Evolutionary conservation across 2,329 filamentous ascomycete species (phyloP).

Genomic region (Fusarium sp.): DNA sequence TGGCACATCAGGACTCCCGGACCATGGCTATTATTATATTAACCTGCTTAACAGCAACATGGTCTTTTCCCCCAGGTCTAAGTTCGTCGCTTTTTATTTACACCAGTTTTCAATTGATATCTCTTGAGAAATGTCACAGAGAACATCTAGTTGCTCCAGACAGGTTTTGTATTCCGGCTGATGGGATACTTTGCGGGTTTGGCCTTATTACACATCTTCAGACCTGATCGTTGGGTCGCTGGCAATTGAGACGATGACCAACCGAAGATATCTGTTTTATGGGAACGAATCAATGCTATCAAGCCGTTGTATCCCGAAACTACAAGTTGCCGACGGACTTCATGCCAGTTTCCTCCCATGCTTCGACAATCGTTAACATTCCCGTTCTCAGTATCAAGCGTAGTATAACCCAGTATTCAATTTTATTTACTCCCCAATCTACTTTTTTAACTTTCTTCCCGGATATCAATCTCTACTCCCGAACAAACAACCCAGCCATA

Average conservation of each 20-base stretch:
- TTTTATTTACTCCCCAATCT: background rate
- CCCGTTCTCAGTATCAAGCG: background rate
- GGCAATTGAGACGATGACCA: background rate
- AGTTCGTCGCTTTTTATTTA: background rate
- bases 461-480: conserved; percentile 24
- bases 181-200: no score
- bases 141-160: background rate
- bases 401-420: background rate
- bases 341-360: background rate
- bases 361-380: background rate
- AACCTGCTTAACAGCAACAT: background rate
- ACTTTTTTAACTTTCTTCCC: background rate
- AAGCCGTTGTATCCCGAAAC: no score
- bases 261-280: background rate
- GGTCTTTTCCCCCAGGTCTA: fast-evolving
- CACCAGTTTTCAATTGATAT: background rate
- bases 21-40: background rate
- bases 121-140: background rate
- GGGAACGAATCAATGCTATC: background rate
- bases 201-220: background rate
- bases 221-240: background rate
- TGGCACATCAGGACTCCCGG: background rate
- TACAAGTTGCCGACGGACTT: background rate
- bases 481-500: conserved; percentile 39
- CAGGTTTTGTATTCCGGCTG: no score